Evolutionary conservation across 2,329 filamentous ascomycete genomes (phyloP), one percentile per base, ranked within the genome.

Genomic region (Delphinella strobiligena): DNA sequence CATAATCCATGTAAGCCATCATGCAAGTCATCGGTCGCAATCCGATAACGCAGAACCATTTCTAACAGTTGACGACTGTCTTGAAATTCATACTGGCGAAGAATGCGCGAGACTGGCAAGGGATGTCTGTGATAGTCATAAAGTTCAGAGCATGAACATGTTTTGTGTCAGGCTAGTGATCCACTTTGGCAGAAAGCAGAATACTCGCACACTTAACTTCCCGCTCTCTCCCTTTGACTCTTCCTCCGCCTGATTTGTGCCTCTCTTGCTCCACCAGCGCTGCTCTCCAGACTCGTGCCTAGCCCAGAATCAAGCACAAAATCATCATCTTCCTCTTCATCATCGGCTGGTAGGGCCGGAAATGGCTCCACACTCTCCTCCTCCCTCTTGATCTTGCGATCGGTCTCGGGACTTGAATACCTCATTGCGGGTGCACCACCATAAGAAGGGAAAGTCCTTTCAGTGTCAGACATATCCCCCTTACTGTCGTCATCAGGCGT

Each of bases 371-470:
- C 18, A 15, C 34, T 38, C 31, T 40, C 37, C 7, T 51, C 45
- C 40, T 56, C 52, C 31, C 51, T 48, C 40, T 58, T 58, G 36
- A 54, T 48, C 22, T 27, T 27, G 22, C 22, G 22, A 27, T 27
- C 22, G 12, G 22, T 27, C 16, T 41, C 42, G 11, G 48, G 49
- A 4, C 45, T 37, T 12, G 17, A 27, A 31, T 47, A 61, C 8
- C 51, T 49, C 37, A 72, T 51, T 2, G 62, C 61, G 18, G 55
- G 53, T 31, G 69, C 67, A 1, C 56, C 53, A 1, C 56, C 56
- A n/a, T 67, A 54, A 2, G 66, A 65, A 2, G 69, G 68, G 38
- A 71, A 72, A 0, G 60, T 66, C 24, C 66, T 60, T 14, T 62
- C 60, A 0, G 67, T 68, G 29, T 70, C 67, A 7, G 65, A 68